phyloP scores from a whole-genome alignment of 768 basidiomycete species.

The Phanerodontia chrysosporium region DNA sequence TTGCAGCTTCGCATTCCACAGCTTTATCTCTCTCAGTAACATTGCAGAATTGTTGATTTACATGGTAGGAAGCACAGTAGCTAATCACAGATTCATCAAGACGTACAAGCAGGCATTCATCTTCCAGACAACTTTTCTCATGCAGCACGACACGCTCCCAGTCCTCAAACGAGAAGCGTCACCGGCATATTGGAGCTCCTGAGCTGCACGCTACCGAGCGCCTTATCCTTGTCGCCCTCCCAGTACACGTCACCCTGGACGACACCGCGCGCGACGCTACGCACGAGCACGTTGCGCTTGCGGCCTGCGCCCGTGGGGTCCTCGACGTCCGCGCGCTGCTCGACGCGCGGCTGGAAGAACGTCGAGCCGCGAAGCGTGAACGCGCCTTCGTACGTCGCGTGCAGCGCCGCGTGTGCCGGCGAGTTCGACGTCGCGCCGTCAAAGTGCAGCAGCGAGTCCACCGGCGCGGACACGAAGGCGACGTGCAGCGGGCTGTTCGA shows the following conservation, averaged over 20 bases:
- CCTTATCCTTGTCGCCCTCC: conserved; percentile 2
- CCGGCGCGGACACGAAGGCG: conserved; percentile 27
- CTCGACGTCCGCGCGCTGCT: conserved; percentile 17
- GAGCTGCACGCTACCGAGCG: conserved; percentile 1
- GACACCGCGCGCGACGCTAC: conserved; percentile 3
- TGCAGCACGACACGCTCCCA: too few species aligned
- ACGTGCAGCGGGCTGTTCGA: conserved; percentile 28
- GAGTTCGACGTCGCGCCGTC: conserved; percentile 27
- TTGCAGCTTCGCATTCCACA: too few species aligned
- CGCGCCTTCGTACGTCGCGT: conserved; percentile 38
- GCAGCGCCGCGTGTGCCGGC: conserved; percentile 24
- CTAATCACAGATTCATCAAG: too few species aligned
- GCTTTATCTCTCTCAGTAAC: too few species aligned
- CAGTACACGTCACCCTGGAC: conserved; percentile 13
- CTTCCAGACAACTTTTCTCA: too few species aligned
- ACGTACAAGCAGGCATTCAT: too few species aligned
- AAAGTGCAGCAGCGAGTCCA: conserved; percentile 32
- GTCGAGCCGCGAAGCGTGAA: conserved; percentile 30
- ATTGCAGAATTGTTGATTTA: too few species aligned
- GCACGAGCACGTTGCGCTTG: conserved; percentile 20
- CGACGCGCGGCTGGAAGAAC: conserved; percentile 18
- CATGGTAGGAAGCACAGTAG: too few species aligned
- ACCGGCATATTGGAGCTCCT: neutral
- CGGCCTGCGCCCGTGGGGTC: conserved; percentile 35
- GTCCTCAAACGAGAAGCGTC: too few species aligned